Conservation (phyloP, 2,329 filamentous ascomycete species). For the Xylariaceae sp. region DNA sequence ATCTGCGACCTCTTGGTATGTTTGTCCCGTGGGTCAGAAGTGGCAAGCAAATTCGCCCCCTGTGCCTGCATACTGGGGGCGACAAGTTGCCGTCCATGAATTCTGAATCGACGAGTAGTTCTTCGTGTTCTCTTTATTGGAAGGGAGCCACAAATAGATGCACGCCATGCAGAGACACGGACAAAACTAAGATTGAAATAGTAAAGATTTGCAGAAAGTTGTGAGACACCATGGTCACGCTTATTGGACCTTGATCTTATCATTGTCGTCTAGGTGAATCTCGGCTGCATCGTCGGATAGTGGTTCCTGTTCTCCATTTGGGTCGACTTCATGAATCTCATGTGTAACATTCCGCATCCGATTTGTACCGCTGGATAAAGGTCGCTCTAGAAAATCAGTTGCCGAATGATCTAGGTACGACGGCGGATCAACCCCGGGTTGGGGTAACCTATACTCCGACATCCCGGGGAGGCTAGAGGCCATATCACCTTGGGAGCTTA, state of each 20-base stretch:
- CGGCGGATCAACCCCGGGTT: constrained; percentile 27
- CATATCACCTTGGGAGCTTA: constrained; percentile 39
- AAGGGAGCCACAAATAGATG: too few species aligned
- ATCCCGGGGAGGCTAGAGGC: constrained; percentile 39
- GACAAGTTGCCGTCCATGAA: too few species aligned
- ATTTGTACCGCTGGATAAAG: constrained; percentile 22
- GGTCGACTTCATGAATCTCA: constrained; percentile 50
- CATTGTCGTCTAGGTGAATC: constrained; percentile 56
- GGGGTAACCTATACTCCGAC: constrained; percentile 39
- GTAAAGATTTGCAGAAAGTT: too few species aligned
- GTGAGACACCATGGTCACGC: too few species aligned
- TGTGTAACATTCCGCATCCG: constrained; percentile 40
- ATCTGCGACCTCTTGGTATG: background rate
- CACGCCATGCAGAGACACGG: too few species aligned
- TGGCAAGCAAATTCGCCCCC: background rate
- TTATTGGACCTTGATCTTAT: constrained; percentile 42
- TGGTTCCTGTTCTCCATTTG: constrained; percentile 44
- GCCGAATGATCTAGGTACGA: constrained; percentile 31
- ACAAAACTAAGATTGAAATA: too few species aligned
- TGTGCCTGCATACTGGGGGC: too few species aligned
- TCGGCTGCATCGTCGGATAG: constrained; percentile 56
- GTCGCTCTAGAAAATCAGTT: constrained; percentile 26
- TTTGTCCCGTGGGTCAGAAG: background rate
- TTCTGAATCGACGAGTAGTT: too few species aligned
- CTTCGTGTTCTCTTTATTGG: too few species aligned